A percentile compares a stretch with the other conserved stretches of the same genome.
Conservation (phyloP, 495 filamentous ascomycete species). For the Daldinia bambusicola region DNA sequence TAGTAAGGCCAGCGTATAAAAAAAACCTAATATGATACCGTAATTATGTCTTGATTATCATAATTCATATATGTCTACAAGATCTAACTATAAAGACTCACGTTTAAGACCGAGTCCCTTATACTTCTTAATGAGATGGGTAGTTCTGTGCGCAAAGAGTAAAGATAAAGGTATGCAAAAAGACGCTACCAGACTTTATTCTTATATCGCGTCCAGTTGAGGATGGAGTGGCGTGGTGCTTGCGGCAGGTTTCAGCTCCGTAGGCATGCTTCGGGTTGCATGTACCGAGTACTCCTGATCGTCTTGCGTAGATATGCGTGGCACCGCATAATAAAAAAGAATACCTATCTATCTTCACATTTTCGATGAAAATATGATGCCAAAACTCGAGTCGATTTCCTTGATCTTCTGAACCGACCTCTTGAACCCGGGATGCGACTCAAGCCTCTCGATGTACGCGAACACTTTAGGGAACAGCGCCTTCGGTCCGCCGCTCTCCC, state of each 20-base stretch:
- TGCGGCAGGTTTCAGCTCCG: background rate
- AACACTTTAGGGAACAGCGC: slow-evolving; percentile 58
- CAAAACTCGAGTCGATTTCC: slow-evolving; percentile 64
- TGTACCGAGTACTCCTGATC: background rate
- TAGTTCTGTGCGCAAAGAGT: too few species aligned
- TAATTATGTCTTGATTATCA: too few species aligned
- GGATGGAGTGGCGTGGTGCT: background rate
- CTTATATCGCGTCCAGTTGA: background rate
- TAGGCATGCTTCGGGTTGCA: background rate
- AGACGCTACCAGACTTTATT: background rate
- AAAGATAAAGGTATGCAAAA: too few species aligned
- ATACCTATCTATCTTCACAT: background rate
- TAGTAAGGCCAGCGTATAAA: too few species aligned
- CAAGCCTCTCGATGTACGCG: slow-evolving; percentile 70
- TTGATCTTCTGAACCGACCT: slow-evolving; percentile 66
- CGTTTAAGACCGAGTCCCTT: too few species aligned
- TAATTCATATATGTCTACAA: too few species aligned
- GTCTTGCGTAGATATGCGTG: background rate
- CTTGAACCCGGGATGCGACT: slow-evolving; percentile 69
- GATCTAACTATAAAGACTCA: too few species aligned
- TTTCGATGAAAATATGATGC: slow-evolving; percentile 29
- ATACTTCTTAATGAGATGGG: too few species aligned
- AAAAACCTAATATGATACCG: too few species aligned
- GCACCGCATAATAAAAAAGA: background rate
- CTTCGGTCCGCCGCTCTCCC: slow-evolving; percentile 39